Evolutionary conservation across 2,329 filamentous ascomycete species (phyloP), one percentile per base, ranked within the genome.

Genomic region (Grosmannia clavigera): DNA sequence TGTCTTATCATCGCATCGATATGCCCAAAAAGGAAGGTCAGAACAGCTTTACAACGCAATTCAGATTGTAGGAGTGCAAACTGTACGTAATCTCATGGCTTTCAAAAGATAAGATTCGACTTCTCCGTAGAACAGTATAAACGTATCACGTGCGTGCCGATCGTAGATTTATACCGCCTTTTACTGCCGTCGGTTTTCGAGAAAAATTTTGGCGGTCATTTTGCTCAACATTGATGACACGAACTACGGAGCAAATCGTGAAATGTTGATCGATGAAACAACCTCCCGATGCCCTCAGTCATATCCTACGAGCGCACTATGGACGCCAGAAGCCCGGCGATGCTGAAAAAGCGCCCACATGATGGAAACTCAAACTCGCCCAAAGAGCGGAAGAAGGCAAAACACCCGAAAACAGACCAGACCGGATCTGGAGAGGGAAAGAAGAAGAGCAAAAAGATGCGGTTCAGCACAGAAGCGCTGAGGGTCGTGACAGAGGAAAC

Each of bases 21-120:
- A n/a, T 43, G 33, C 61, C 61, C 50, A 61, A 59, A 62, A 62
- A 61, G 61, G 61, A 62, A 62, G 61, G 61, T 62, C 48, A 33
- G 33, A 52, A 16, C 25, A 22, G 22, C 16, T 25, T 22, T 16
- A 43, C 19, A 51, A 31, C 40, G 33, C 33, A 2, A 5, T 35
- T 35, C 33, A 35, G 9, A n/a, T n/a, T 4, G 52, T 54, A 54
- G 22, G 22, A 22, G 22, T 22, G 4, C 31, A 35, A 11, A n/a
- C n/a, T 10, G 52, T 55, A 55, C 52, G 52, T 52, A 52, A 52
- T 52, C 27, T 33, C 27, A 31, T 52, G 50, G 22, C 14, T 29
- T 31, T 31, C 25, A 3, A 14, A 4, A 46, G 43, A 46, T 46
- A 46, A 19, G 4, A 19, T 9, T 46, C 3, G 22, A 46, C 16